Evolutionary conservation across 768 basidiomycete genomes (phyloP).

Genomic region (Leccinum fibrillosum): DNA sequence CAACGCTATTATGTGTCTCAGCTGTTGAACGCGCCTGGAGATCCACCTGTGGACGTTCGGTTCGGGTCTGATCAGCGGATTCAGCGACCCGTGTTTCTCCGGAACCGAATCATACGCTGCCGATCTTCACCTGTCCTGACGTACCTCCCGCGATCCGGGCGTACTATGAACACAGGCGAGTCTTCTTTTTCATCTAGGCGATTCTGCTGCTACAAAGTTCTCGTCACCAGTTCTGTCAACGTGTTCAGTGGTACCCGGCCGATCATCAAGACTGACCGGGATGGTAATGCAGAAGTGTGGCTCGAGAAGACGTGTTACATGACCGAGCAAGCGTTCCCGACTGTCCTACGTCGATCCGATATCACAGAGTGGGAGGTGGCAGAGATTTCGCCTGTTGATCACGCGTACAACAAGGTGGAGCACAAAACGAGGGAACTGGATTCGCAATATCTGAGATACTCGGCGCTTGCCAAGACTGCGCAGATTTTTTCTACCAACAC

Average conservation of each 20-base stretch:
- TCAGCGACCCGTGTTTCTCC: constrained; percentile 80
- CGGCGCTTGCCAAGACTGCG: constrained; percentile 71
- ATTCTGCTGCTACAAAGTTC: background rate
- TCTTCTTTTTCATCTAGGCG: constrained; percentile 1
- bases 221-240: constrained; percentile 63
- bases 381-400: constrained; percentile 85
- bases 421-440: constrained; percentile 76
- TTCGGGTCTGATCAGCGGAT: constrained; percentile 81
- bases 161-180: constrained; percentile 85
- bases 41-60: constrained; percentile 78
- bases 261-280: constrained; percentile 57
- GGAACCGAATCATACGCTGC: constrained; percentile 72
- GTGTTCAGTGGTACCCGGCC: constrained; percentile 76
- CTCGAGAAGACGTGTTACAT: constrained; percentile 85
- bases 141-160: constrained; percentile 75
- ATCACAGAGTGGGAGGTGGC: constrained; percentile 65
- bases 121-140: constrained; percentile 83
- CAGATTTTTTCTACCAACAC: constrained; percentile 75
- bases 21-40: constrained; percentile 65
- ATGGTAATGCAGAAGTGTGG: constrained; percentile 76
- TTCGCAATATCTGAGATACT: constrained; percentile 67
- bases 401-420: constrained; percentile 77
- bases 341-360: constrained; percentile 86
- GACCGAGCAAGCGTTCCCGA: constrained; percentile 88
- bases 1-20: constrained; percentile 85